Base-by-base conservation (phyloP, 1,284 basidiomycete genomes). In the Moniliella sp. region DNA sequence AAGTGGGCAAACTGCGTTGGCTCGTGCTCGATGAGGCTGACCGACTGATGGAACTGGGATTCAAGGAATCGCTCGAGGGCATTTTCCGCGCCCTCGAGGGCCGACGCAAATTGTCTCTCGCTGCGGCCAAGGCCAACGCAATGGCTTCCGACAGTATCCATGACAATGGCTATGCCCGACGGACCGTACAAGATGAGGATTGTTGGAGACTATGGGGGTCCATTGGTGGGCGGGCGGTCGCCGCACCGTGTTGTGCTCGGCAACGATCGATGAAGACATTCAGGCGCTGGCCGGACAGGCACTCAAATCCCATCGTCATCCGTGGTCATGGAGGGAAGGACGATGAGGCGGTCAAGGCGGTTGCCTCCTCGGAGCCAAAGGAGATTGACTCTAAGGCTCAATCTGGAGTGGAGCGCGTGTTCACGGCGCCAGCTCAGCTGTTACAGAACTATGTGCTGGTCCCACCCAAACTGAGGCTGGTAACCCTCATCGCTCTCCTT, bases 1-100 rank as follows among this genome's bases (percentile, higher is more conserved):
- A 86, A 46, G 74, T 83, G 32, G 79, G 78, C 34, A 91, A 91
- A 63, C 82, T 80, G 51, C 73, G 81, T 33, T 97, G 88, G 82
- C 68, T 99, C 11, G 75, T 99, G 1, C 71, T 97, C 17, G 91
- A 99, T 56, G 91, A 99, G 64, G 88, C 91, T 2, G 91, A 99
- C 63, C 67, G 86, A 8, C 61, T 79, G 25, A 75, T 77, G 69
- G 76, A 79, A 48, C 56, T 65, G 46, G 64, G 64, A 21, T 65
- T 65, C 37, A 60, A 64, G 40, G 63, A 64, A 30, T 62, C 64
- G 38, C 57, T 65, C 32, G 48, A 70, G 30, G 84, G 81, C 0
- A 93, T 97, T 46, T 65, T 94, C 33, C 73, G 39, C 25, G 52
- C 55, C 2, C 34, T 59, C 14, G 54, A 59, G 5, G 52, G 48